These are phyloP conservation scores for Aspergillus terreus DNA, from an alignment of 2,329 filamentous ascomycete species.

Conservation along the genomic window DNA sequence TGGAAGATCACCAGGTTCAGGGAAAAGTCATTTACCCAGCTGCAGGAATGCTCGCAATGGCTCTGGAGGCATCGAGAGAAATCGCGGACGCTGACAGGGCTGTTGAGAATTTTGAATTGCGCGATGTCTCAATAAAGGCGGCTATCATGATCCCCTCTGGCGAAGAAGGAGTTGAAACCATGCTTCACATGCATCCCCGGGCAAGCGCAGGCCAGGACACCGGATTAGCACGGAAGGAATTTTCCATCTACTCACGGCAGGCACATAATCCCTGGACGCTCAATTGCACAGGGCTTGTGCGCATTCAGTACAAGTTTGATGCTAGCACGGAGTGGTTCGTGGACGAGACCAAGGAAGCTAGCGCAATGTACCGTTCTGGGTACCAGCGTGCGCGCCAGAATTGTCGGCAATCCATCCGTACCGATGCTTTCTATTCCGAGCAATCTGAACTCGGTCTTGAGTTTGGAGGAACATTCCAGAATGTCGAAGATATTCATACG, in stretches of 20 bases:
- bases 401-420: background rate
- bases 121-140: background rate
- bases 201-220: background rate
- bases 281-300: background rate
- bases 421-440: background rate
- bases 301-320: background rate
- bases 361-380: background rate
- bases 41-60: background rate
- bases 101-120: background rate
- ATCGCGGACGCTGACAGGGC: background rate
- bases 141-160: background rate
- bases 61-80: background rate
- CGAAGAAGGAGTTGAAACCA: background rate
- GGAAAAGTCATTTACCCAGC: background rate
- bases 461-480: background rate
- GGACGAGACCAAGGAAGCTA: background rate
- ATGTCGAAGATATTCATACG: background rate
- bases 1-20: background rate
- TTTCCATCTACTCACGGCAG: background rate
- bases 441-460: background rate
- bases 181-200: background rate
- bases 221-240: background rate
- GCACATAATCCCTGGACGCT: background rate
- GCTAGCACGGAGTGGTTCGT: background rate
- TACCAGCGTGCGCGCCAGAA: background rate